These are phyloP conservation scores for Suhomyces ambrosiae DNA, from an alignment of 1,139 yeast species.

Conservation along the genomic window DNA sequence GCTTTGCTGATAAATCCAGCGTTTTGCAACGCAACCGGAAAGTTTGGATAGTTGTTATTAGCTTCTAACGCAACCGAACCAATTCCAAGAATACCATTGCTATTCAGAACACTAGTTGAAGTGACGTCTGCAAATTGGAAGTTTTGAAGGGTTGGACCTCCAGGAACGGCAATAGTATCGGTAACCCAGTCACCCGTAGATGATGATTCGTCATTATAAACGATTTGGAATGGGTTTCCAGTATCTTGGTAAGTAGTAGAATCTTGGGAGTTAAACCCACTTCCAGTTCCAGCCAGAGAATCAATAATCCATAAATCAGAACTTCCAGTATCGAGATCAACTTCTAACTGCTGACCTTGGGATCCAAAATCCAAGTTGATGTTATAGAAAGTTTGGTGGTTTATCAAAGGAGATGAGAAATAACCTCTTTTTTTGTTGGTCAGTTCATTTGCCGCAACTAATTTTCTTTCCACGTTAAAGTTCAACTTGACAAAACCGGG, in stretches of 20 bases:
- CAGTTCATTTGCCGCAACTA: background rate
- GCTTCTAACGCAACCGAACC: conserved; percentile 17
- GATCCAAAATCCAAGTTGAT: conserved; percentile 14
- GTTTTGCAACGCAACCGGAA: conserved; percentile 14
- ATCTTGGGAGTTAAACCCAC: conserved; percentile 7
- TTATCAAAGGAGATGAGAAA: conserved; percentile 3
- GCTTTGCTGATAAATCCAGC: conserved; percentile 12
- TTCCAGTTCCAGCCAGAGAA: background rate
- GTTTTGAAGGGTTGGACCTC: conserved; percentile 16
- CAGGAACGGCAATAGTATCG: conserved; percentile 19
- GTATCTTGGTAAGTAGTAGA: conserved; percentile 9
- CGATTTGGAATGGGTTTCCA: conserved; percentile 15
- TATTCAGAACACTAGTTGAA: conserved; percentile 15
- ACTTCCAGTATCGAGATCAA: conserved; percentile 24
- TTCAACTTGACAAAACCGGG: conserved; percentile 18
- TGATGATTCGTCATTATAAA: conserved; percentile 20
- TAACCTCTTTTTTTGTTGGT: conserved; percentile 1
- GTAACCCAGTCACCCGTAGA: conserved; percentile 22
- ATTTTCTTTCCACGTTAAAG: conserved; percentile 11
- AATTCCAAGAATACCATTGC: conserved; percentile 26
- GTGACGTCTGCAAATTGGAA: conserved; percentile 25
- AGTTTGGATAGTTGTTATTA: conserved; percentile 16
- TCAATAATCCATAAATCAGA: conserved; percentile 24
- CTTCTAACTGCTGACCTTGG: conserved; percentile 11
- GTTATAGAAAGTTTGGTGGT: conserved; percentile 11